Conservation (phyloP, 768 basidiomycete genomes). For the Mycena sanguinolenta region DNA sequence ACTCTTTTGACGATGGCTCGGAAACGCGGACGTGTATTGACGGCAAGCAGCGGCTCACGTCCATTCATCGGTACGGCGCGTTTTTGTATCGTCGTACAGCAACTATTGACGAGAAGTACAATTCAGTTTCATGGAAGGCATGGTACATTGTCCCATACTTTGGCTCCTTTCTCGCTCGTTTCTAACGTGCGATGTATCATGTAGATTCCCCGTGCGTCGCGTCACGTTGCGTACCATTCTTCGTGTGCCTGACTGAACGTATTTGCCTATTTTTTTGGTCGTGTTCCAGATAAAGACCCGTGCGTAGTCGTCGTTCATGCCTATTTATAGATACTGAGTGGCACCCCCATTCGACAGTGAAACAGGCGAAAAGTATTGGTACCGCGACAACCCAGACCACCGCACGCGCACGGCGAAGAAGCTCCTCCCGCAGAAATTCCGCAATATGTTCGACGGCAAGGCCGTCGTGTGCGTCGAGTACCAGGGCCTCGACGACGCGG, state of each 20-base stretch:
- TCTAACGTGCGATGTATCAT: slow-evolving; percentile 17
- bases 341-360: background rate
- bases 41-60: slow-evolving; percentile 86
- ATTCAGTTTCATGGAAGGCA: slow-evolving; percentile 74
- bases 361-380: slow-evolving; percentile 36
- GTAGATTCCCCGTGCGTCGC: slow-evolving; percentile 67
- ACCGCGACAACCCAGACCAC: slow-evolving; percentile 35
- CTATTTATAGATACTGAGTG: slow-evolving; percentile 33
- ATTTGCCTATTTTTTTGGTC: too few relatives aligned
- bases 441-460: slow-evolving; percentile 75
- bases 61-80: slow-evolving; percentile 69
- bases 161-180: background rate
- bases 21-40: slow-evolving; percentile 81
- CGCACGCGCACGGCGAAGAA: slow-evolving; percentile 39
- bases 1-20: slow-evolving; percentile 69
- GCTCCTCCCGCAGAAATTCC: slow-evolving; percentile 68
- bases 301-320: too few relatives aligned
- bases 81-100: background rate
- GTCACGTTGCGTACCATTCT: background rate
- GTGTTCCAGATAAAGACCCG: too few relatives aligned
- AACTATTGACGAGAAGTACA: background rate
- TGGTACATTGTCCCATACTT: slow-evolving; percentile 31
- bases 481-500: slow-evolving; percentile 64
- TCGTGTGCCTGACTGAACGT: background rate
- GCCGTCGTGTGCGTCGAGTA: slow-evolving; percentile 89